Conservation (phyloP, 2,329 filamentous ascomycete genomes). For the Microascus cirrosus region DNA sequence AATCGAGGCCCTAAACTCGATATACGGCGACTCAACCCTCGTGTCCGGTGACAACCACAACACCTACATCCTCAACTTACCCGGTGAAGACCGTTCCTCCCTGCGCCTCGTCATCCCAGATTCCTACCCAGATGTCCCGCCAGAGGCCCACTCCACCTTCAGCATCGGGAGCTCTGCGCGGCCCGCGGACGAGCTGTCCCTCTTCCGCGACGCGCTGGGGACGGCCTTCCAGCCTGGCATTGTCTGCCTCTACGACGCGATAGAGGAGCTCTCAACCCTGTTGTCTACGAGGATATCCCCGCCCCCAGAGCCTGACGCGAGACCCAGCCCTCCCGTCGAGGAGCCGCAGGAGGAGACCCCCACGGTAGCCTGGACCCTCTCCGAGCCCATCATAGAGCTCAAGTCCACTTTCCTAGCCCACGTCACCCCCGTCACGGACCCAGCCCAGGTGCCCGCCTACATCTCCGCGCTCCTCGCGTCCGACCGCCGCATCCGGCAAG, state of each 20-base stretch:
- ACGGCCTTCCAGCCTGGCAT: constrained; percentile 60
- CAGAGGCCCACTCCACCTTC: constrained; percentile 65
- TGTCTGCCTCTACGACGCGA: constrained; percentile 84
- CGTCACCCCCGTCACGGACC: constrained; percentile 56
- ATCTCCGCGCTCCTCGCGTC: constrained; percentile 66
- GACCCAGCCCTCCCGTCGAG: constrained; percentile 3
- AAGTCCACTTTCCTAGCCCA: constrained; percentile 84
- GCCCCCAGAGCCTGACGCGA: constrained; percentile 5
- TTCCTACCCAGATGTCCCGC: constrained; percentile 64
- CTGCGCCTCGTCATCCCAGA: constrained; percentile 57
- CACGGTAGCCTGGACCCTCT: constrained; percentile 54
- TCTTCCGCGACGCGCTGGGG: constrained; percentile 56
- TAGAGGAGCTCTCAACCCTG: constrained; percentile 56
- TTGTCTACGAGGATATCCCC: not conserved
- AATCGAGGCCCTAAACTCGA: constrained; percentile 72
- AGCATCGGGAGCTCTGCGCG: constrained; percentile 58
- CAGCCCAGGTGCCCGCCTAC: constrained; percentile 58
- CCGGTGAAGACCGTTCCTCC: constrained; percentile 44
- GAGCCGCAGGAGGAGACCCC: constrained; percentile 13
- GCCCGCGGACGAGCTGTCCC: constrained; percentile 58
- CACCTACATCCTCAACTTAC: constrained; percentile 53
- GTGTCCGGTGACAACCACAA: constrained; percentile 23
- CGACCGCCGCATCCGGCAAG: constrained; percentile 74
- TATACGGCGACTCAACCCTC: constrained; percentile 63
- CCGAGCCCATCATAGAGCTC: constrained; percentile 63